Conservation (phyloP, 1,139 yeast genomes). For the Geotrichum phurueaensis region DNA sequence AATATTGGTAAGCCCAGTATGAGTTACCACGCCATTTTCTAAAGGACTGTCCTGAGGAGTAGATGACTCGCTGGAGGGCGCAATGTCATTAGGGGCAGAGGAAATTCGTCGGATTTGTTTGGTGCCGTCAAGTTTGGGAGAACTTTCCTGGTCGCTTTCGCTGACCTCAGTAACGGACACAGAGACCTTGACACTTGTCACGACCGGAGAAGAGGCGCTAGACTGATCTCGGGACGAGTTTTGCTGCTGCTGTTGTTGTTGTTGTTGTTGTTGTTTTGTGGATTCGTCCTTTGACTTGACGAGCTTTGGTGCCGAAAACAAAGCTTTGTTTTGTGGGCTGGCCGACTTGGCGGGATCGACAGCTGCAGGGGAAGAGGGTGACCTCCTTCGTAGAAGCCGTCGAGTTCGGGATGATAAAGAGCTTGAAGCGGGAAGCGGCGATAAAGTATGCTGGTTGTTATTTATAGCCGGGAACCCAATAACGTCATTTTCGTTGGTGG, state of each 20-base stretch:
- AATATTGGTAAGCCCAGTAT: constrained; percentile 2
- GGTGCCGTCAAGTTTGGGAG: not conserved
- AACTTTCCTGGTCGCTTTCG: not conserved
- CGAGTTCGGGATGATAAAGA: constrained; percentile 4
- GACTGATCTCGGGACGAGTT: not conserved
- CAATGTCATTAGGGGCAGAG: not conserved
- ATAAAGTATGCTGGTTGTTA: not conserved
- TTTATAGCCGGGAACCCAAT: constrained; percentile 8
- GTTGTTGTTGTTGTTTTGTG: not conserved
- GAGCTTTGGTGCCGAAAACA: not conserved
- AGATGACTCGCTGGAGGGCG: not conserved
- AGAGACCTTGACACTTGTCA: not conserved
- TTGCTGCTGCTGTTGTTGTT: not conserved
- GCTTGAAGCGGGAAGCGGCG: not conserved
- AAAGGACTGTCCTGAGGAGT: constrained; percentile 26
- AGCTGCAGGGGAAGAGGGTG: constrained; percentile 37
- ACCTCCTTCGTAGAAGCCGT: constrained; percentile 35
- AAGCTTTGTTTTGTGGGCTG: constrained; percentile 17
- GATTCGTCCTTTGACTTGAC: not conserved
- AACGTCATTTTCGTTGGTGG: constrained; percentile 7
- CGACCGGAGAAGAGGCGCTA: not conserved
- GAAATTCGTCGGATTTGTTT: not conserved
- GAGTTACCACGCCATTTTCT: not conserved
- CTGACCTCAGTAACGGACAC: not conserved
- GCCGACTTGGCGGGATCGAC: constrained; percentile 54